phyloP scores from a whole-genome alignment of 2,329 filamentous ascomycete genomes.

The Capronia americana region DNA sequence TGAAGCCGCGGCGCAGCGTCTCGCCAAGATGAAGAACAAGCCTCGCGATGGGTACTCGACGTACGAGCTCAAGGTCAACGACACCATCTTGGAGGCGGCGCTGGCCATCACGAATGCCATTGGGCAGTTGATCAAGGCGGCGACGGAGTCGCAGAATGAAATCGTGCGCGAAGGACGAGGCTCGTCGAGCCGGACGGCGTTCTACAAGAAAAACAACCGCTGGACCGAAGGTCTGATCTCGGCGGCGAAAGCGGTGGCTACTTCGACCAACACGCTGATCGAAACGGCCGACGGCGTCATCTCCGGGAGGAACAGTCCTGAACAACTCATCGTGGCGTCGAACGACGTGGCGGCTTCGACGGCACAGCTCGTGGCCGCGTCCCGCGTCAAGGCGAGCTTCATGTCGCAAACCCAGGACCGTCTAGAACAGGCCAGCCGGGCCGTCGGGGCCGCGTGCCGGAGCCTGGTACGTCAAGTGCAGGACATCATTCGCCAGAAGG shows the following conservation, averaged over 20 bases:
- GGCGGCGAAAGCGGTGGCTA: constrained; percentile 93
- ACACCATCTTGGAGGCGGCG: constrained; percentile 90
- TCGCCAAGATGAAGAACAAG: constrained; percentile 94
- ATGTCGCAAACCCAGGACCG: constrained; percentile 97
- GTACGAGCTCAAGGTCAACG: constrained; percentile 94
- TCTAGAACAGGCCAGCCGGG: constrained; percentile 88
- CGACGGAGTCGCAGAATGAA: constrained; percentile 90
- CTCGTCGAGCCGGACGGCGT: constrained; percentile 83
- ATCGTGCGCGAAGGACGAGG: constrained; percentile 94
- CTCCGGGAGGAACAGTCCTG: constrained; percentile 86
- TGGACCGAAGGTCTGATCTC: constrained; percentile 99
- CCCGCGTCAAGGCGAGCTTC: constrained; percentile 94
- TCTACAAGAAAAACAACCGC: constrained; percentile 99
- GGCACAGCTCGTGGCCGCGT: constrained; percentile 93
- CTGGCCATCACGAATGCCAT: constrained; percentile 94
- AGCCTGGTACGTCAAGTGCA: constrained; percentile 91
- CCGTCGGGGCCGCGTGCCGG: constrained; percentile 87
- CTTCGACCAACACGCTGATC: constrained; percentile 92
- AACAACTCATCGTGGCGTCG: constrained; percentile 96
- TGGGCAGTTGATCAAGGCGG: constrained; percentile 90
- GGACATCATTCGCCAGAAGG: constrained; percentile 86
- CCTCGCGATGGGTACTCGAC: constrained; percentile 94
- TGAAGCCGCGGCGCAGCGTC: constrained; percentile 83
- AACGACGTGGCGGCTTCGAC: constrained; percentile 97
- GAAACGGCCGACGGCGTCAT: constrained; percentile 98